phyloP scores from a whole-genome alignment of 2,329 filamentous ascomycete genomes.

The Penicillium sumatraense region DNA sequence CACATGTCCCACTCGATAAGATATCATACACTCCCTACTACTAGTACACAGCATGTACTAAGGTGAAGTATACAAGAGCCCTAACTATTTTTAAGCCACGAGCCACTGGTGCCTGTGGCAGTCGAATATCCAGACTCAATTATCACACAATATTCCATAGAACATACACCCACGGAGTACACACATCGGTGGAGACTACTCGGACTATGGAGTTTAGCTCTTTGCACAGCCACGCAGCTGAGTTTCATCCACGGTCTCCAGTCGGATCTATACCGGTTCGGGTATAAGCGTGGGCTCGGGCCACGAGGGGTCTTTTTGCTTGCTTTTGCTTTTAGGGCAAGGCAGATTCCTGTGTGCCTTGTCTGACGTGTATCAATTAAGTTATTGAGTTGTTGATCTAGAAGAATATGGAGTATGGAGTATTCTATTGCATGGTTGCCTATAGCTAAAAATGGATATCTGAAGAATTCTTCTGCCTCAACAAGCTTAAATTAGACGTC shows the following conservation, averaged over 20 bases:
- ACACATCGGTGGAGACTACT: slow-evolving; percentile 14
- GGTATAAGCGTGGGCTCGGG: slow-evolving; percentile 10
- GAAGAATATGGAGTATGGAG: too few species aligned
- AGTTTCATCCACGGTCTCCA: slow-evolving; percentile 22
- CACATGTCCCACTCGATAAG: slow-evolving; percentile 22
- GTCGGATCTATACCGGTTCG: slow-evolving; percentile 15
- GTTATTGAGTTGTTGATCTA: too few species aligned
- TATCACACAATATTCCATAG: not conserved
- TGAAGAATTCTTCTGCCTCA: slow-evolving; percentile 7
- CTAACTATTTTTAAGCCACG: not conserved
- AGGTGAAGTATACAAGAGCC: too few species aligned
- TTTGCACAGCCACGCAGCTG: slow-evolving; percentile 38
- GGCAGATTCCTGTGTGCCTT: slow-evolving; percentile 24
- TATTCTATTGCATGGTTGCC: too few species aligned
- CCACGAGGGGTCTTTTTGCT: slow-evolving; percentile 2
- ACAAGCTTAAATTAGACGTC: not conserved
- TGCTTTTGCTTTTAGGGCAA: slow-evolving; percentile 16
- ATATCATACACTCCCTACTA: too few species aligned
- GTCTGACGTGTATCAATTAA: not conserved
- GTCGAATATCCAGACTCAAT: not conserved
- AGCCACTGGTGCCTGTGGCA: not conserved
- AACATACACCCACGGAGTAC: not conserved
- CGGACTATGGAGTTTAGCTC: slow-evolving; percentile 12
- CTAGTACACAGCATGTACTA: too few species aligned
- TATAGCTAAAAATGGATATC: not conserved